Conservation (phyloP, 495 filamentous ascomycete species). For the Immersiella caudata region DNA sequence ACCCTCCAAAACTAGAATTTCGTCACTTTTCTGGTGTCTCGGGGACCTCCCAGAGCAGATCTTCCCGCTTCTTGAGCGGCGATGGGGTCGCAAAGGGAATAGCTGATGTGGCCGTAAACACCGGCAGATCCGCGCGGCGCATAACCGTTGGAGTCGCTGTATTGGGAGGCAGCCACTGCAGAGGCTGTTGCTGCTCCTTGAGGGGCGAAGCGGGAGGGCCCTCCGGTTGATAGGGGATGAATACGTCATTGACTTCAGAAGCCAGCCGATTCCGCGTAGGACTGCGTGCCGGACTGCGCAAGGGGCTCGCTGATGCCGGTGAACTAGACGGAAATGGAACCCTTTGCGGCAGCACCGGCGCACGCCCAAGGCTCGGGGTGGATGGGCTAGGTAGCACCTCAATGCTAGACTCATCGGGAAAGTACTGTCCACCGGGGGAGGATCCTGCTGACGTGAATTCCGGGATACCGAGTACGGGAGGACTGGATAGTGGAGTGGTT, state of each 20-base stretch:
- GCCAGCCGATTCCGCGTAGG: conserved; percentile 25
- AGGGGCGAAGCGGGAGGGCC: conserved; percentile 36
- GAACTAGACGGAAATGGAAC: conserved; percentile 21
- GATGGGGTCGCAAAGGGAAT: conserved; percentile 35
- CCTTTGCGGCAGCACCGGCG: conserved; percentile 16
- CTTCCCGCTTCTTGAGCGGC: conserved; percentile 17
- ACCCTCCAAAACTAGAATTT: neutral
- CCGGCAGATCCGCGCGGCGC: conserved; percentile 29
- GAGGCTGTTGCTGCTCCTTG: conserved; percentile 29
- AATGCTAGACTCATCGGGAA: conserved; percentile 3
- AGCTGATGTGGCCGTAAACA: conserved; percentile 33
- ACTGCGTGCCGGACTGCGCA: conserved; percentile 20
- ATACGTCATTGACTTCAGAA: conserved; percentile 21
- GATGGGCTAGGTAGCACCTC: conserved; percentile 12
- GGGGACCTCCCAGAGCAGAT: conserved; percentile 34
- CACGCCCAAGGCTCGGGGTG: conserved; percentile 13
- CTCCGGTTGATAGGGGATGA: conserved; percentile 45
- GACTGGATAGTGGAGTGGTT: conserved; percentile 17
- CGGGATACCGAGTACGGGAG: neutral
- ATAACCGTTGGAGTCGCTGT: conserved; percentile 23
- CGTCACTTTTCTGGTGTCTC: conserved; percentile 32
- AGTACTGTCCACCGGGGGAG: conserved; percentile 1
- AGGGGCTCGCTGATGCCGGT: conserved; percentile 9
- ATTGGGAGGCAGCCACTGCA: conserved; percentile 46
- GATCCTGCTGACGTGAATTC: neutral